These are phyloP conservation scores for Psidium friedrichsthalianum DNA, from an alignment of 345 rosid species.

Conservation along the genomic window DNA sequence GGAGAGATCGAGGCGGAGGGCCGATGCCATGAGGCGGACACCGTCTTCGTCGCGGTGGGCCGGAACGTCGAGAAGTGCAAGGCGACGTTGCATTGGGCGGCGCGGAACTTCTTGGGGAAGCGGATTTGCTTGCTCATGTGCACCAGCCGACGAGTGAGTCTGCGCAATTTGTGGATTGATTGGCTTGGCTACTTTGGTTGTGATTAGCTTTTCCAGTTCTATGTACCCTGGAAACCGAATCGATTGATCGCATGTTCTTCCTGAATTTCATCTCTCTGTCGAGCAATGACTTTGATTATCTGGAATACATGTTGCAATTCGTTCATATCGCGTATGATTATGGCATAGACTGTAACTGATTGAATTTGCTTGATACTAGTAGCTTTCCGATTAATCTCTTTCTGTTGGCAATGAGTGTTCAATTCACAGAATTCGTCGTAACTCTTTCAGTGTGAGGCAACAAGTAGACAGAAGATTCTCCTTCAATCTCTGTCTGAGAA, in stretches of 20 bases:
- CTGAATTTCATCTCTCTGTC: not conserved
- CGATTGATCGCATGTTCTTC: not conserved
- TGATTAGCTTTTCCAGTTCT: not conserved
- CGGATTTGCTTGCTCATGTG: slow-evolving; percentile 73
- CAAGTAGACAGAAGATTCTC: not conserved
- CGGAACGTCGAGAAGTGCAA: slow-evolving; percentile 49
- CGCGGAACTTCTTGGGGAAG: slow-evolving; percentile 48
- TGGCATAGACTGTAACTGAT: not conserved
- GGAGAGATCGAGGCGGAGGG: not conserved
- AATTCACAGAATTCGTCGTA: not conserved
- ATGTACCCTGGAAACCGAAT: not conserved
- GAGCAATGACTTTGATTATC: not conserved
- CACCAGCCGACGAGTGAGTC: slow-evolving; percentile 56
- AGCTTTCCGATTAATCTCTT: not conserved
- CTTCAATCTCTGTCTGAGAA: not conserved
- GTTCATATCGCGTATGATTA: not conserved
- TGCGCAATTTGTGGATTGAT: not conserved
- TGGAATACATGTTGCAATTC: not conserved
- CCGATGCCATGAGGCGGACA: slow-evolving; percentile 38
- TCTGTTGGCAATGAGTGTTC: not conserved
- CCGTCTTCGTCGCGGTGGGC: slow-evolving; percentile 74
- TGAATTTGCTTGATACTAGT: not conserved
- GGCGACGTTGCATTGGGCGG: slow-evolving; percentile 56
- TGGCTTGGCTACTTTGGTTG: not conserved
- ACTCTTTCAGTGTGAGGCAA: not conserved